Conservation (phyloP, 768 basidiomycete genomes). For the Auricularia cornea region DNA sequence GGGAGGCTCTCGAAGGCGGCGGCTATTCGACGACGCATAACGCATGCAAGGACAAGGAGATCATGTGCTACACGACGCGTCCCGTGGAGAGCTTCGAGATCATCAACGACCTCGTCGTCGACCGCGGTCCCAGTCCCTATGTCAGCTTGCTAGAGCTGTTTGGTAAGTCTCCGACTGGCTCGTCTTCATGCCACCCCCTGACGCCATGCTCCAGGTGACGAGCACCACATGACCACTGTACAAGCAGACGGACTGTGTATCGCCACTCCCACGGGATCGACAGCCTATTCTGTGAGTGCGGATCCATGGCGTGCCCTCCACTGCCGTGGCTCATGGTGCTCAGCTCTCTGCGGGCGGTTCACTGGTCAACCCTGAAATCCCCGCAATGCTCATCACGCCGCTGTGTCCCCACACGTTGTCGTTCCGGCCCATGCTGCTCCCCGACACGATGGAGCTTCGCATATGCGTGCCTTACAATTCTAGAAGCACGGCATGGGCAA, state of each 20-base stretch:
- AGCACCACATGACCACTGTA: slow-evolving; percentile 98
- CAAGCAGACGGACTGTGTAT: slow-evolving; percentile 96
- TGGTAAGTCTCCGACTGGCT: slow-evolving; percentile 44
- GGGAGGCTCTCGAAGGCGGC: slow-evolving; percentile 92
- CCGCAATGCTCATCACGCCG: slow-evolving; percentile 90
- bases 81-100: slow-evolving; percentile 95
- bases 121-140: slow-evolving; percentile 95
- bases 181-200: neutral
- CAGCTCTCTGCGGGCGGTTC: slow-evolving; percentile 94
- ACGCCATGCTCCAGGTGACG: slow-evolving; percentile 61
- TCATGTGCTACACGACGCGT: slow-evolving; percentile 94
- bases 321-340: slow-evolving; percentile 4
- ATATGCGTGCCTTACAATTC: slow-evolving; percentile 99
- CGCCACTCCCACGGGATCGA: slow-evolving; percentile 94
- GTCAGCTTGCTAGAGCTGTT: slow-evolving; percentile 94
- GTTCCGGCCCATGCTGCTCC: slow-evolving; percentile 96
- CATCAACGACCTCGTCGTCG: slow-evolving; percentile 94
- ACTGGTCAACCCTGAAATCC: slow-evolving; percentile 95
- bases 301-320: slow-evolving; percentile 7
- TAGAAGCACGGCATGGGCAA: slow-evolving; percentile 96
- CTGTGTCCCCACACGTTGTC: slow-evolving; percentile 98
- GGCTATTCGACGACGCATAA: slow-evolving; percentile 31
- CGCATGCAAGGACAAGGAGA: slow-evolving; percentile 76
- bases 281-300: slow-evolving; percentile 83
- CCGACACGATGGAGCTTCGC: slow-evolving; percentile 96